A percentile compares a stretch with the other conserved stretches of the same genome.
Conservation (phyloP, 225 moss, liverwort and hornwort genomes). For the Physcomitrium patens region DNA sequence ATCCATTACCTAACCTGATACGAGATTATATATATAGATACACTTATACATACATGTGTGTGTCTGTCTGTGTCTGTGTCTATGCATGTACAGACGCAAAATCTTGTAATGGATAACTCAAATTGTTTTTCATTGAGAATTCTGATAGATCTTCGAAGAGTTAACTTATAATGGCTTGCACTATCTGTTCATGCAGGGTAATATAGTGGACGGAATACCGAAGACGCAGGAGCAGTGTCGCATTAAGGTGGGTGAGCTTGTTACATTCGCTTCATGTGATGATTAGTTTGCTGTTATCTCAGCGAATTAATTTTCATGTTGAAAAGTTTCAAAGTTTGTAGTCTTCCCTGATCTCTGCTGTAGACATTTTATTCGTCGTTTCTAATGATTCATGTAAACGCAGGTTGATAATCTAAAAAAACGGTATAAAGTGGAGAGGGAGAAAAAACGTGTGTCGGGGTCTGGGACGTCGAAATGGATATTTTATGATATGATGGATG, state of each 20-base stretch:
- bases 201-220: conserved; percentile 45
- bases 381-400: no score
- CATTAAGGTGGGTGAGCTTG: conserved; percentile 40
- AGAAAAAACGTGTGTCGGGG: conserved; percentile 55
- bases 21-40: no score
- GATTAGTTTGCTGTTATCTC: neutral
- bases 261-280: neutral
- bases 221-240: conserved; percentile 73
- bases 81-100: no score
- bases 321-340: neutral
- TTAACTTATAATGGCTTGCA: conserved; percentile 2
- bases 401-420: conserved; percentile 59
- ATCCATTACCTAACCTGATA: no score
- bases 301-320: neutral
- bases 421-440: conserved; percentile 59
- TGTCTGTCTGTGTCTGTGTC: no score
- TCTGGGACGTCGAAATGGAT: conserved; percentile 51
- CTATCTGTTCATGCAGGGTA: conserved; percentile 35
- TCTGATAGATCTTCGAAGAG: neutral
- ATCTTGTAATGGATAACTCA: neutral
- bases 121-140: neutral
- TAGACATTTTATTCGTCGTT: no score
- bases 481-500: conserved; percentile 62
- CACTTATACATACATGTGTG: no score
- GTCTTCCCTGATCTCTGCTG: no score